A percentile compares a stretch with the other conserved stretches of the same genome.
These are phyloP conservation scores for Spiraea crenata DNA, from an alignment of 331 rosid genomes.

Conservation along the genomic window DNA sequence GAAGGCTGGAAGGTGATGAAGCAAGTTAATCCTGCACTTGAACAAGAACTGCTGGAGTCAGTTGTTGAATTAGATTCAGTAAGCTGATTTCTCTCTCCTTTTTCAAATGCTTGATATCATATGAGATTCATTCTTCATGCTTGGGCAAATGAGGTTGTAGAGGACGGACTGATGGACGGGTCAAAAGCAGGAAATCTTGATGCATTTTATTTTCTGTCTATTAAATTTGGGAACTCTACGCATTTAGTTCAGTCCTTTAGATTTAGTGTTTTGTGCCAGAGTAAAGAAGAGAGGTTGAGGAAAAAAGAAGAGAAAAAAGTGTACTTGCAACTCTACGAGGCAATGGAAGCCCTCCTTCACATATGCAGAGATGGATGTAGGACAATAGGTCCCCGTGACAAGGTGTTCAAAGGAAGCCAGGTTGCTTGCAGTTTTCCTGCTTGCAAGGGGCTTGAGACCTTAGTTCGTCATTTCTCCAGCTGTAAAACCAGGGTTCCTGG, in stretches of 20 bases:
- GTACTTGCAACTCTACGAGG: conserved; percentile 46
- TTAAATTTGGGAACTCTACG: background rate
- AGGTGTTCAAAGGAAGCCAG: conserved; percentile 36
- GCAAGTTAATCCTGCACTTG: conserved; percentile 39
- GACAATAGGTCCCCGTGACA: conserved; percentile 52
- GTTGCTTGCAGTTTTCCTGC: conserved; percentile 40
- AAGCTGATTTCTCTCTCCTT: conserved; percentile 20
- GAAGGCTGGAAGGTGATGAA: conserved; percentile 55
- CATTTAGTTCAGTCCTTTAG: background rate
- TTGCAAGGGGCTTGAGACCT: conserved; percentile 52
- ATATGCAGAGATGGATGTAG: conserved; percentile 59
- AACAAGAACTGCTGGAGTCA: conserved; percentile 41
- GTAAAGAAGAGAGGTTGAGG: conserved; percentile 33
- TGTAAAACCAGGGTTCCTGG: conserved; percentile 47
- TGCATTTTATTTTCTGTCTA: background rate
- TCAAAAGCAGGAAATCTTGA: too few species aligned
- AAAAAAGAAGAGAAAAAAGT: conserved; percentile 45
- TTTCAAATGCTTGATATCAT: background rate
- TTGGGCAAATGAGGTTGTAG: background rate
- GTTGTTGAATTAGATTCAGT: conserved; percentile 44
- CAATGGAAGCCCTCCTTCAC: conserved; percentile 60
- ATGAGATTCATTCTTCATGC: background rate
- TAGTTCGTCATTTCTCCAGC: conserved; percentile 47
- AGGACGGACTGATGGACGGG: too few species aligned
- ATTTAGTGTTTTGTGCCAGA: conserved; percentile 24